Percentiles rank a stretch among this genome's conserved stretches.
phyloP scores from a whole-genome alignment of 768 basidiomycete species.

The Wakefieldia striispora region DNA sequence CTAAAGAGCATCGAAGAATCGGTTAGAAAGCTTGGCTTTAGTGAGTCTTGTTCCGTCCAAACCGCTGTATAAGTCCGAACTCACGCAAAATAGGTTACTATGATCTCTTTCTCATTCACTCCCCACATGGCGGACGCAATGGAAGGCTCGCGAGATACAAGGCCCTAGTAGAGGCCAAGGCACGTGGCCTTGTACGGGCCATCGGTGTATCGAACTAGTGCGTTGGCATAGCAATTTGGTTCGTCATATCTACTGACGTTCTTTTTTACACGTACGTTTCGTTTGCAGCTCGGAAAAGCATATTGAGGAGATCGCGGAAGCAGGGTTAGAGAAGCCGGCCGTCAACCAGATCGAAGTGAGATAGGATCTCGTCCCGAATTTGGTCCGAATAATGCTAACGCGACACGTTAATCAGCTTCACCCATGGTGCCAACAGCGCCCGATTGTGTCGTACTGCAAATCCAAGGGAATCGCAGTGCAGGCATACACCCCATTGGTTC shows the following conservation, averaged over 20 bases:
- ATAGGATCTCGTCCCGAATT: background rate
- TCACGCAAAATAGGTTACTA: constrained; percentile 35
- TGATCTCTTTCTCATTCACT: constrained; percentile 49
- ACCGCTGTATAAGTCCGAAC: background rate
- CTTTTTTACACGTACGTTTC: background rate
- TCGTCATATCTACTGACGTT: background rate
- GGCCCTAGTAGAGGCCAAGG: constrained; percentile 35
- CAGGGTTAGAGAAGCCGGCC: constrained; percentile 25
- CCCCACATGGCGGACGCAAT: constrained; percentile 38
- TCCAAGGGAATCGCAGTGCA: constrained; percentile 58
- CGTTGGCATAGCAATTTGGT: background rate
- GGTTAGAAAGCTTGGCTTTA: constrained; percentile 20
- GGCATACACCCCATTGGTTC: constrained; percentile 73
- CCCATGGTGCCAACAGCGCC: constrained; percentile 75
- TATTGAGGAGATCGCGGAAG: constrained; percentile 24
- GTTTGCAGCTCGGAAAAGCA: constrained; percentile 25
- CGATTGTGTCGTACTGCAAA: constrained; percentile 70
- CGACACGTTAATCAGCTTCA: constrained; percentile 55
- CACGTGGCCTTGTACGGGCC: constrained; percentile 36
- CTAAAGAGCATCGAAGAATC: constrained; percentile 20
- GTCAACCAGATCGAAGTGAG: constrained; percentile 31
- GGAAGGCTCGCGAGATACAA: constrained; percentile 40
- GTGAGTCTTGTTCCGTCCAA: constrained; percentile 5
- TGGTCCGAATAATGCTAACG: background rate
- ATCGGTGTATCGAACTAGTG: constrained; percentile 52